Base-by-base conservation (phyloP, 176 grass and related monocot species). In the Saccharum officinarum region DNA sequence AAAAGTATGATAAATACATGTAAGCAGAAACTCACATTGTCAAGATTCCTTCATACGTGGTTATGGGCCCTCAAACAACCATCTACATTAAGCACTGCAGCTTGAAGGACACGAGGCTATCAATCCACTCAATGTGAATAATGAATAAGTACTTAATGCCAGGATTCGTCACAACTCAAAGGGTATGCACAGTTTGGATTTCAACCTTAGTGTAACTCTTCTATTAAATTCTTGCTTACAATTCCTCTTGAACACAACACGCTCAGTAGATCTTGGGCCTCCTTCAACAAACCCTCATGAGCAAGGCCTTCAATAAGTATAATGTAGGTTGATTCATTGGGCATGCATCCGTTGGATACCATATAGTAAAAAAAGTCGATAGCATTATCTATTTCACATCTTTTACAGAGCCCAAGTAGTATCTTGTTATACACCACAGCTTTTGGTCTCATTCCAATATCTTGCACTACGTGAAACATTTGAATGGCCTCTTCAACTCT, bases 291-390 rank as follows among this genome's bases (percentile, higher is more conserved):
- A 50, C 84, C 89, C 78, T 80, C 87, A 36, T 91, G 88, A 20
- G 62, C 87, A 79, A 94, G 79, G 39, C 92, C 89, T 86, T 91
- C 89, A 73, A 89, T 62, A 37, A 94, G 87, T 79, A 87, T 88
- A 82, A 87, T 85, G 71, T 91, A 91, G 63, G 89, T 89, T 16
- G 81, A 82, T 50, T 94, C 91, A 37, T 73, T 90, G 38, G 88
- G 88, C 67, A 83, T 78, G 84, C 88, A 90, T 47, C 84, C 79
- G 5, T 83, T 90, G 78, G 84, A 82, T 62, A 90, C 79, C 88
- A 90, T 90, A 67, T 83, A 86, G 33, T 79, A 42, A 55, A 90
- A 90, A 82, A 90, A 78, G 34, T 90, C 73, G 8, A 90, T 86
- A 67, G 88, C 88, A 26, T 37, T 47, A 36, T 87, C 80, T 70